Base-by-base conservation (phyloP, 176 grass and related monocot species). In the Oropetium thomaeum region DNA sequence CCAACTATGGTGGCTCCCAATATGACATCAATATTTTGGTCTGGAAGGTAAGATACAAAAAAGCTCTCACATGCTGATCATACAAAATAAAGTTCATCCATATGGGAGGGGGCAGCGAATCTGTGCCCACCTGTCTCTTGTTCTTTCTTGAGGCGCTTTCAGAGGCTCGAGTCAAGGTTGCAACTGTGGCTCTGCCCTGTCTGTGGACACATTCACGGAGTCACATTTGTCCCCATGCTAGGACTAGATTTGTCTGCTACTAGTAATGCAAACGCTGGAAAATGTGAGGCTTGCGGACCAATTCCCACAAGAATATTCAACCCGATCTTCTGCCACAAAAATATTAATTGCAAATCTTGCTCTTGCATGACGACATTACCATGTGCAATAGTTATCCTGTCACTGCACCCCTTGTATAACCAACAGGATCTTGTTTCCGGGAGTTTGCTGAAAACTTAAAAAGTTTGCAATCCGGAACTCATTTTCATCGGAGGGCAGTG, bases 21-120 rank as follows among this genome's bases (percentile, higher is more conserved):
- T 96, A 92, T 74, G 93, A 96, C 49, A 92, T 90, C 63, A 92
- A 88, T 29, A 89, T 96, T 81, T 83, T 92, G 51, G 87, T 96
- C 34, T 96, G 92, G 92, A 96, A 96, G 92, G 89, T 92, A 92
- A 89, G 79, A 42, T 85, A 74, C 88, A 90, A 90, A 51, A 51
- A 39, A 61, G 8, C 57, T 29, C 70, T 90, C 80, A 90, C 88
- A 87, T 90, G 88, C 43, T 23, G 30, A 69, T 40, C 45, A 31
- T 53, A 69, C 45, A 58, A 49, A 64, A 82, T 58, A 25, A 82
- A 71, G 81, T 84, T 66, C 27, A 32, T 37, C 7, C 23, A 63
- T 71, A n/a, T n/a, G n/a, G n/a, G n/a, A n/a, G 77, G 70, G 41
- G 25, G 65, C 63, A 48, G 86, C 75, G 86, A 92, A 92, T 89